Percentiles rank a stretch among this genome's conserved stretches.
phyloP scores from a whole-genome alignment of 139 green algal genomes.

The Tetratostichococcus sp. region DNA sequence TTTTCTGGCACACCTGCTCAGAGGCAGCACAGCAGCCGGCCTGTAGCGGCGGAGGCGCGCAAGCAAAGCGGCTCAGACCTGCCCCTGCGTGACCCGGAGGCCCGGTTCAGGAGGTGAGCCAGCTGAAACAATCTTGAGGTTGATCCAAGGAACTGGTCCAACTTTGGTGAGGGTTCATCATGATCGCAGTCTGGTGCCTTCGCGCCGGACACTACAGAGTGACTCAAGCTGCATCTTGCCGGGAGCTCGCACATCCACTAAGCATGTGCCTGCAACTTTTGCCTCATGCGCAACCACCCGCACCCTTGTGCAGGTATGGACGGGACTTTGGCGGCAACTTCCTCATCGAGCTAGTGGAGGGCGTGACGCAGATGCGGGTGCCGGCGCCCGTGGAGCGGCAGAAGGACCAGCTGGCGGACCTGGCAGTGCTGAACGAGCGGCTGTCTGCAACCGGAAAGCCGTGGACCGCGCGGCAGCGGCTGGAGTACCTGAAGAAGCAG shows the following conservation, averaged over 20 bases:
- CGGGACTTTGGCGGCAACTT: conserved; percentile 28
- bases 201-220: too few relatives aligned
- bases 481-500: conserved; percentile 66
- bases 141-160: too few relatives aligned
- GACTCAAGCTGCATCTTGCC: too few relatives aligned
- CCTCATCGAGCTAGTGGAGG: conserved; percentile 30
- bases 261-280: too few relatives aligned
- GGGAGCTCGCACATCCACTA: too few relatives aligned
- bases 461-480: conserved; percentile 31
- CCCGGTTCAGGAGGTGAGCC: conserved; percentile 20
- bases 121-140: too few relatives aligned
- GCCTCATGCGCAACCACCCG: too few relatives aligned
- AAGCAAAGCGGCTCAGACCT: neutral
- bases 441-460: neutral
- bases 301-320: conserved; percentile 30
- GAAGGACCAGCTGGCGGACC: conserved; percentile 54
- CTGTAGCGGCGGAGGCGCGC: neutral
- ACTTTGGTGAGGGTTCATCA: too few relatives aligned
- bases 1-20: neutral
- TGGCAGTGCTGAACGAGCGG: conserved; percentile 21
- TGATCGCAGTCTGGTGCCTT: too few relatives aligned
- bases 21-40: neutral
- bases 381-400: conserved; percentile 27
- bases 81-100: conserved; percentile 23
- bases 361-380: conserved; percentile 57